Conservation (phyloP, 139 green algal genomes). For the Choricystis sp. region DNA sequence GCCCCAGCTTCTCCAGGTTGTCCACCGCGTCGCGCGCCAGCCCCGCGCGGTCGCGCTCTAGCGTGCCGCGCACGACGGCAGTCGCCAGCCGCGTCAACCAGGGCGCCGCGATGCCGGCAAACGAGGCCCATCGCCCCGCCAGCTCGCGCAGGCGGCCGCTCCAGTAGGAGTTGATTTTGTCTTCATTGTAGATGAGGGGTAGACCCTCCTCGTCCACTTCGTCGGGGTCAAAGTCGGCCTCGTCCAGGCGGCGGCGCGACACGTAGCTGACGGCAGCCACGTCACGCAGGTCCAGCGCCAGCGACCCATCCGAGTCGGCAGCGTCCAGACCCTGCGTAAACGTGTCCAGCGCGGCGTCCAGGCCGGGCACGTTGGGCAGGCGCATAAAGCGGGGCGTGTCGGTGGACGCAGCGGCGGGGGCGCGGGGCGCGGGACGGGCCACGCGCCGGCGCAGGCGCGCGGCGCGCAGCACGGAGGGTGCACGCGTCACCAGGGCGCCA, state of each 20-base stretch:
- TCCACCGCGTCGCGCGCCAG: constrained; percentile 48
- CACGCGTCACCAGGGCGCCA: no score
- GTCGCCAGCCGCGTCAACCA: constrained; percentile 61
- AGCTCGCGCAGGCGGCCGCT: constrained; percentile 44
- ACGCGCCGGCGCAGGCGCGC: no score
- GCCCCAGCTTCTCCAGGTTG: constrained; percentile 66
- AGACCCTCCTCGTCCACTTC: constrained; percentile 55
- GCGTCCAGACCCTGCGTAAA: no score
- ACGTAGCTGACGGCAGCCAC: constrained; percentile 48
- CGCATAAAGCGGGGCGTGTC: no score
- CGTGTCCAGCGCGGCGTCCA: no score
- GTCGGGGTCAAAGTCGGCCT: constrained; percentile 39
- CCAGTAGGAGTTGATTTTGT: constrained; percentile 53
- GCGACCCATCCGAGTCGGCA: no score
- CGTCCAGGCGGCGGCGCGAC: constrained; percentile 37
- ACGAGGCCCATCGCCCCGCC: constrained; percentile 34
- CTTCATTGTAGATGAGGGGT: constrained; percentile 58
- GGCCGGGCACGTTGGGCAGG: no score
- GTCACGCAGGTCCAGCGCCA: no score
- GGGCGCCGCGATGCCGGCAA: constrained; percentile 40
- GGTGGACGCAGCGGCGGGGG: no score
- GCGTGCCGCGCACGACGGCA: constrained; percentile 29
- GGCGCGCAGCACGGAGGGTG: no score
- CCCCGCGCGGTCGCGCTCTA: constrained; percentile 18
- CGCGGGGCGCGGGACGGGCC: no score